These are phyloP conservation scores for Mortierella sp. DNA, from an alignment of 371 early-diverging fungal species.

Conservation along the genomic window DNA sequence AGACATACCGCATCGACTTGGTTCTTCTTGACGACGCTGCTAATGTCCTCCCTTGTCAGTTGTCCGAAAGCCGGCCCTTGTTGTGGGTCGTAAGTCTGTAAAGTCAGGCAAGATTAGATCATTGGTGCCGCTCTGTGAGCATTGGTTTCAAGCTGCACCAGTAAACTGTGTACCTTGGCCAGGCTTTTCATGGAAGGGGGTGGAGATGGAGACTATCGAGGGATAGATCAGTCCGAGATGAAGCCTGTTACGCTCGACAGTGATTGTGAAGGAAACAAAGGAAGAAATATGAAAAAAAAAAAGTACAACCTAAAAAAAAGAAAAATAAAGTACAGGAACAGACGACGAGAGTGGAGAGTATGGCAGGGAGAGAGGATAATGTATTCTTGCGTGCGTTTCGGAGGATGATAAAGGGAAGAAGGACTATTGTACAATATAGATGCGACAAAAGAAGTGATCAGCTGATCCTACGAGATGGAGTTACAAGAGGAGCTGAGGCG, in stretches of 20 bases:
- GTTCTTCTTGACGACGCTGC: constrained; percentile 61
- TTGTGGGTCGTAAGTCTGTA: constrained; percentile 45
- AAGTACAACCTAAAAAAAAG: too few species aligned
- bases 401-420: too few species aligned
- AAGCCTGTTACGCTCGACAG: too few species aligned
- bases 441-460: too few species aligned
- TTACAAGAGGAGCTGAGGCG: constrained; percentile 2
- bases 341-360: too few species aligned
- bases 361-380: too few species aligned
- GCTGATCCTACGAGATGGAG: too few species aligned
- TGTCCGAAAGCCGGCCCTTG: constrained; percentile 64
- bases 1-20: constrained; percentile 48
- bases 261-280: too few species aligned
- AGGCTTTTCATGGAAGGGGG: constrained; percentile 44
- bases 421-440: not conserved
- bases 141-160: not conserved
- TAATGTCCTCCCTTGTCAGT: constrained; percentile 70
- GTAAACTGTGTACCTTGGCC: constrained; percentile 37
- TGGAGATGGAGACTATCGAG: not conserved
- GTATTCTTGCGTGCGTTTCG: too few species aligned
- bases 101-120: not conserved
- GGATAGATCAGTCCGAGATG: constrained; percentile 1
- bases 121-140: not conserved
- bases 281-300: too few species aligned
- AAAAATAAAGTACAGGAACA: too few species aligned